phyloP scores from a whole-genome alignment of 2,329 filamentous ascomycete species.

The Stagonosporopsis vannaccii region DNA sequence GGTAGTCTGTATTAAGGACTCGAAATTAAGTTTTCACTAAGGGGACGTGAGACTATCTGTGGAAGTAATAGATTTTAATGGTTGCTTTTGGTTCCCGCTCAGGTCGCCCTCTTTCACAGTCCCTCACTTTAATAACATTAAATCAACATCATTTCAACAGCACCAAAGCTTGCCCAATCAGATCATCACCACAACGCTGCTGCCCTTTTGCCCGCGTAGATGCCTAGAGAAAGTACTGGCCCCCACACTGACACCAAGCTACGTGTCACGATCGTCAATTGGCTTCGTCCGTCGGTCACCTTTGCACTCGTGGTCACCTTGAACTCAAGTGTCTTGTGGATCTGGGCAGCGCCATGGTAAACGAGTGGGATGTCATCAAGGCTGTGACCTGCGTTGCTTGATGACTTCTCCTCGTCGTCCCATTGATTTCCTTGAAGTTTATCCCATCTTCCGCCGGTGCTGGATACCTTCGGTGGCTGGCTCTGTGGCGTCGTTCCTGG shows the following conservation, averaged over 20 bases:
- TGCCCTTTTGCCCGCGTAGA: slow-evolving; percentile 5
- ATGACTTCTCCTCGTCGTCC: slow-evolving; percentile 10
- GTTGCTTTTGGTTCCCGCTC: slow-evolving; percentile 10
- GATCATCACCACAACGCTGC: slow-evolving; percentile 8
- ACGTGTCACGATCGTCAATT: slow-evolving; percentile 11
- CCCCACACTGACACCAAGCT: slow-evolving; percentile 11
- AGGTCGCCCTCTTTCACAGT: slow-evolving; percentile 10
- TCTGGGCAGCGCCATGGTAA: slow-evolving; percentile 5
- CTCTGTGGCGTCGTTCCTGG: slow-evolving; percentile 5
- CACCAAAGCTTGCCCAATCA: slow-evolving; percentile 10
- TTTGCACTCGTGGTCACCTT: slow-evolving; percentile 10
- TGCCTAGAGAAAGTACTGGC: slow-evolving; percentile 11
- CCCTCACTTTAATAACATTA: slow-evolving; percentile 3
- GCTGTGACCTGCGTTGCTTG: slow-evolving; percentile 5
- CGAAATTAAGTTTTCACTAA: slow-evolving; percentile 4
- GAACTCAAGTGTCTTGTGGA: slow-evolving; percentile 8
- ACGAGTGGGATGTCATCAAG: slow-evolving; percentile 7
- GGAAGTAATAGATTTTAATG: slow-evolving; percentile 3
- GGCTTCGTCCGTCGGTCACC: slow-evolving; percentile 6
- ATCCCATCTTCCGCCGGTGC: slow-evolving; percentile 10
- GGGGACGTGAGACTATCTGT: slow-evolving; percentile 6
- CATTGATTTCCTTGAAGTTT: slow-evolving; percentile 9
- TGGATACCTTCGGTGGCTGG: slow-evolving; percentile 5
- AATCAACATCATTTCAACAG: slow-evolving; percentile 10
- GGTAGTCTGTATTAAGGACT: slow-evolving; percentile 8